Base-by-base conservation (phyloP, 2,329 filamentous ascomycete species). In the Colletotrichum coccodes region DNA sequence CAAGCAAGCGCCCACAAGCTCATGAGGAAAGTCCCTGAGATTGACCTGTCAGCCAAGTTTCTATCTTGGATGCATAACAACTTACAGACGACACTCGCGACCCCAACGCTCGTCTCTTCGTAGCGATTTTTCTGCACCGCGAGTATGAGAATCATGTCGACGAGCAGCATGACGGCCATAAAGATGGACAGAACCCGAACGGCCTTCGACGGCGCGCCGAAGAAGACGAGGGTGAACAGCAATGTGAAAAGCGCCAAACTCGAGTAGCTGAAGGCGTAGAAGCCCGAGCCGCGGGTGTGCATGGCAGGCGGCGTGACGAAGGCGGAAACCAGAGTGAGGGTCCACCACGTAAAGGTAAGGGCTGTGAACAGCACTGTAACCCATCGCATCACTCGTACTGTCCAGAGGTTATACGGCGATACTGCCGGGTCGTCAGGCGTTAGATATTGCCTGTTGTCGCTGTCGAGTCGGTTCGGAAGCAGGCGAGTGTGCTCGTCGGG, bases 361-460 rank as follows among this genome's bases (percentile, higher is more conserved):
- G 90, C 79, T 23, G 95, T 85, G 76, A 98, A 93, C 42, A 94
- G 74, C 63, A 97, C 85, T 6, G 94, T 95, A 70, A 96, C 79
- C 76, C 91, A 93, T 77, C 94, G 90, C 62, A 96, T 85, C 53
- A 92, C 88, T 21, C 96, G 91, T 57, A 99, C 92, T 68, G 90
- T 94, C 92, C 94, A 97, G 42, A 98, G 88, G 75, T 99, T 99
- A 82, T 98, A 98, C 0, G 96, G 96, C 3, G 94, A 93, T 80
- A 97, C 82, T n/a, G 82, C 82, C 11, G 82, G 82, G 65, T 84
- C 82, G 61, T 84, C 82, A 26, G 82, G 81, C 9, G 75, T 75
- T 28, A 84, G 77, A 53, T 60, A 69, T 8, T 64, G 63, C 23
- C 76, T 74, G 28, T 65, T 68, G 42, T 71, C 75, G 73, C 84